Conservation (phyloP, 1,139 yeast genomes). For the Yamadazyma triangularis region DNA sequence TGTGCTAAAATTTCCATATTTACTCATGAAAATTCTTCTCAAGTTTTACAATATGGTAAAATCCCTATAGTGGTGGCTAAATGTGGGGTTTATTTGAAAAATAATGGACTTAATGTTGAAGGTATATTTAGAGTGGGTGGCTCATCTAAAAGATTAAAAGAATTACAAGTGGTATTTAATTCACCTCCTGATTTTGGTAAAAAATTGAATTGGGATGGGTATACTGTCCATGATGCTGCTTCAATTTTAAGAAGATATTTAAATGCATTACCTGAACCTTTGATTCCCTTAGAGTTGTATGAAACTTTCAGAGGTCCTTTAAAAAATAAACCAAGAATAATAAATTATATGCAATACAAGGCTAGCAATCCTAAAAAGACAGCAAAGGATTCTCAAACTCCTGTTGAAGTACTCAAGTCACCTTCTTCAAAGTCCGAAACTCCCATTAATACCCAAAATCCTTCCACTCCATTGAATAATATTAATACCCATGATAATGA, state of each 20-base stretch:
- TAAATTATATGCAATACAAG: conserved; percentile 58
- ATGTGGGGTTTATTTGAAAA: conserved; percentile 83
- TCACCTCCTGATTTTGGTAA: conserved; percentile 88
- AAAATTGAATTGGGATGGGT: conserved; percentile 85
- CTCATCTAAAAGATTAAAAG: conserved; percentile 81
- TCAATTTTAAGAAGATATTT: conserved; percentile 80
- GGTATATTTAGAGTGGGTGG: conserved; percentile 96
- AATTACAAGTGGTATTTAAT: conserved; percentile 77
- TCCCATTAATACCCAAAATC: not conserved
- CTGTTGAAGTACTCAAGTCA: conserved; percentile 1
- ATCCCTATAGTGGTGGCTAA: conserved; percentile 93
- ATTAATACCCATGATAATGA: not conserved
- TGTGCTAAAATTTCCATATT: conserved; percentile 69
- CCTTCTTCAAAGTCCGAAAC: not conserved
- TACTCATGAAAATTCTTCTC: conserved; percentile 43
- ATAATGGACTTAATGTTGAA: conserved; percentile 70
- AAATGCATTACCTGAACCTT: conserved; percentile 88
- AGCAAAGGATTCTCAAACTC: conserved; percentile 9
- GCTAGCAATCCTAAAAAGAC: conserved; percentile 37
- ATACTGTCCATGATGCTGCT: conserved; percentile 97
- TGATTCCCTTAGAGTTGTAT: conserved; percentile 75
- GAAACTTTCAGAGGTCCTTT: conserved; percentile 80
- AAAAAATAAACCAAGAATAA: conserved; percentile 52
- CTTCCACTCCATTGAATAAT: conserved; percentile 1
- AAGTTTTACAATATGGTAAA: conserved; percentile 66